phyloP scores from a whole-genome alignment of 495 filamentous ascomycete genomes.

The Tuber calosporum region DNA sequence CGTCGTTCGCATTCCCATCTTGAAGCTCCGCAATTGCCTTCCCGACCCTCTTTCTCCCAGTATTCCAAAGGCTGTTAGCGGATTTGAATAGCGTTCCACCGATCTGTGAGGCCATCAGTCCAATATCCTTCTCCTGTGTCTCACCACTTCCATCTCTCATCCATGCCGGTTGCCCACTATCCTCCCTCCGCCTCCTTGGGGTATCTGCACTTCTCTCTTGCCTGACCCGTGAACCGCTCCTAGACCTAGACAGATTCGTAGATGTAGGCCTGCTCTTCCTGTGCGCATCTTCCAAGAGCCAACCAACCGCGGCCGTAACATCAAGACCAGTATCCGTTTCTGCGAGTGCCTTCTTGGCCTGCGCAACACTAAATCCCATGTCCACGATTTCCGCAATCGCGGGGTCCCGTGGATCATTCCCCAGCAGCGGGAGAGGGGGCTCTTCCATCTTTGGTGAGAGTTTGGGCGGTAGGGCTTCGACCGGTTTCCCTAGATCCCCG shows the following conservation, averaged over 20 bases:
- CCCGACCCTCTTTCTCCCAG: slow-evolving; percentile 86
- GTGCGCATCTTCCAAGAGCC: slow-evolving; percentile 86
- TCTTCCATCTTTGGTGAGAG: slow-evolving; percentile 32
- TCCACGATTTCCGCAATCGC: slow-evolving; percentile 87
- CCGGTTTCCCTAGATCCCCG: slow-evolving; percentile 75
- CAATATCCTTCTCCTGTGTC: slow-evolving; percentile 65
- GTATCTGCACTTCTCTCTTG: slow-evolving; percentile 38
- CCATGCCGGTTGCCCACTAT: slow-evolving; percentile 46
- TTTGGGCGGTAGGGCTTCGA: slow-evolving; percentile 60
- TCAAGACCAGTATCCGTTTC: slow-evolving; percentile 72
- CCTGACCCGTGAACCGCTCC: slow-evolving; percentile 42
- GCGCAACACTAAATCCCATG: slow-evolving; percentile 85
- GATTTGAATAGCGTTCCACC: slow-evolving; percentile 81
- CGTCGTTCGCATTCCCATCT: slow-evolving; percentile 49
- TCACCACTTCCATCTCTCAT: slow-evolving; percentile 48
- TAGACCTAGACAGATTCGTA: slow-evolving; percentile 49
- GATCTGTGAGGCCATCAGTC: slow-evolving; percentile 72
- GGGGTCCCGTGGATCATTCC: slow-evolving; percentile 59
- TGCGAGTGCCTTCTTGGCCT: slow-evolving; percentile 65
- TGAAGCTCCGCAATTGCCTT: slow-evolving; percentile 90
- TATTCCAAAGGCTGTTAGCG: slow-evolving; percentile 92
- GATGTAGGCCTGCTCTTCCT: slow-evolving; percentile 50
- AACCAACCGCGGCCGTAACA: slow-evolving; percentile 81
- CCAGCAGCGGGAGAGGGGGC: slow-evolving; percentile 43
- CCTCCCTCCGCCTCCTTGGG: slow-evolving; percentile 42